Percentiles rank a stretch among this genome's conserved stretches.
phyloP scores from a whole-genome alignment of 2,329 filamentous ascomycete species.

The Rasamsonia emersonii region DNA sequence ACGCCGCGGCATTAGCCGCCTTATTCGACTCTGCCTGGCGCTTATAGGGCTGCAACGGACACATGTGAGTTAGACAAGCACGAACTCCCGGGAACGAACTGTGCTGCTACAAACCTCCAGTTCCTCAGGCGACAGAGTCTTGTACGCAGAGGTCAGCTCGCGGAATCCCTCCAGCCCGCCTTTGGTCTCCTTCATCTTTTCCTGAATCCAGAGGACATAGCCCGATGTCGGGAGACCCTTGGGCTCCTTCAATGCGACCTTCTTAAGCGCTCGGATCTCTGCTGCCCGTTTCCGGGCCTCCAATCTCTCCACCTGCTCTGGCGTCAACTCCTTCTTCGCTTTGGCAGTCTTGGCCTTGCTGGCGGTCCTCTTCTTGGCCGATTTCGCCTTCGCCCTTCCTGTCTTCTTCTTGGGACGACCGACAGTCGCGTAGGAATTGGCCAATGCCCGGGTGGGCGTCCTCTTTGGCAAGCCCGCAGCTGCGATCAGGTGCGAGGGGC shows the following conservation, averaged over 20 bases:
- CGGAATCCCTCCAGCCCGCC: conserved; percentile 13
- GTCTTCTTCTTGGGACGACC: conserved; percentile 22
- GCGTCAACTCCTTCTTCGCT: conserved; percentile 23
- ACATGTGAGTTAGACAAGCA: conserved; percentile 13
- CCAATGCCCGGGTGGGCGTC: conserved; percentile 15
- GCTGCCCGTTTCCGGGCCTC: conserved; percentile 21
- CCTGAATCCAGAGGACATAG: conserved; percentile 15
- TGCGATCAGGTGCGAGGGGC: conserved; percentile 9
- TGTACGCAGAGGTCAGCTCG: conserved; percentile 11
- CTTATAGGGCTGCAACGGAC: conserved; percentile 43
- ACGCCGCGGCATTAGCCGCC: conserved; percentile 35
- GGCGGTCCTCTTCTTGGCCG: conserved; percentile 9
- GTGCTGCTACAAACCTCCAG: conserved; percentile 13
- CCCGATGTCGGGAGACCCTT: conserved; percentile 22
- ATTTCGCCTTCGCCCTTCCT: conserved; percentile 14
- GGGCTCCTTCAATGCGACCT: conserved; percentile 24
- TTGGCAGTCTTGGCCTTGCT: conserved; percentile 15
- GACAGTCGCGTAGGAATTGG: conserved; percentile 24
- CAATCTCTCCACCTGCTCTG: conserved; percentile 22
- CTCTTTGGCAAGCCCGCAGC: conserved; percentile 8
- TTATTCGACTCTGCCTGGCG: conserved; percentile 41
- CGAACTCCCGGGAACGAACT: too few species aligned
- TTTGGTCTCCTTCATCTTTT: conserved; percentile 10
- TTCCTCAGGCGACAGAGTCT: conserved; percentile 8
- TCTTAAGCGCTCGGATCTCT: conserved; percentile 26